These are phyloP conservation scores for Mycena filopes DNA, from an alignment of 768 basidiomycete species.

Conservation along the genomic window DNA sequence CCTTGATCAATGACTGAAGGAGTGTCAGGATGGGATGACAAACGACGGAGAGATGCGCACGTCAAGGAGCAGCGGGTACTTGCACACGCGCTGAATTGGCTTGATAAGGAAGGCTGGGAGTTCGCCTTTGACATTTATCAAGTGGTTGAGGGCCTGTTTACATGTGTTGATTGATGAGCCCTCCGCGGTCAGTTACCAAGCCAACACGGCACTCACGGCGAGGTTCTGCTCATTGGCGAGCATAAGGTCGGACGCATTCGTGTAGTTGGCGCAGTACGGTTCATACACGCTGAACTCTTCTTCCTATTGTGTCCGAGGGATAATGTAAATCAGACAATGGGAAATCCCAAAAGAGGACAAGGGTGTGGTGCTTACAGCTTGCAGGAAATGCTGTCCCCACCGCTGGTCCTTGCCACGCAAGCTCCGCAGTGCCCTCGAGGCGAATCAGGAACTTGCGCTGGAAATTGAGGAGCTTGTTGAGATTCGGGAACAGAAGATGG, in stretches of 20 bases:
- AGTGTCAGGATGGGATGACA: conserved; percentile 27
- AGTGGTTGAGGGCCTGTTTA: conserved; percentile 78
- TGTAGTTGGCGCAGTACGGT: conserved; percentile 97
- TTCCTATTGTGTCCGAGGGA: conserved; percentile 78
- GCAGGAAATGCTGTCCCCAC: conserved; percentile 88
- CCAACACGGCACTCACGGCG: conserved; percentile 65
- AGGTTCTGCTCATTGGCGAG: conserved; percentile 88
- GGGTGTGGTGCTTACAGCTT: conserved; percentile 71
- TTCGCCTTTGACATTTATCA: conserved; percentile 92
- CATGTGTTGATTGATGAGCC: conserved; percentile 54
- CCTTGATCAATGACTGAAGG: conserved; percentile 78
- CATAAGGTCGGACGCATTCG: conserved; percentile 86
- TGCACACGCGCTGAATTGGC: conserved; percentile 98
- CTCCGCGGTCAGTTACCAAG: conserved; percentile 40
- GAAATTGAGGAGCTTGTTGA: conserved; percentile 95
- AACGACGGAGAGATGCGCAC: conserved; percentile 56
- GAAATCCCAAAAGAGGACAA: conserved; percentile 51
- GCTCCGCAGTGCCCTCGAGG: conserved; percentile 85
- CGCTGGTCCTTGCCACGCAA: conserved; percentile 85
- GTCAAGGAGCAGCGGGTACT: conserved; percentile 94
- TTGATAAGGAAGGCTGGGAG: conserved; percentile 97
- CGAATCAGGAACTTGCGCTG: conserved; percentile 94
- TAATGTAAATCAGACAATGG: conserved; percentile 55
- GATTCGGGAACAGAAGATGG: conserved; percentile 93
- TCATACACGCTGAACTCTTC: conserved; percentile 96